A percentile compares a stretch with the other conserved stretches of the same genome.
These are phyloP conservation scores for Cymbopogon citratus DNA, from an alignment of 176 grass and related monocot species.

Conservation along the genomic window DNA sequence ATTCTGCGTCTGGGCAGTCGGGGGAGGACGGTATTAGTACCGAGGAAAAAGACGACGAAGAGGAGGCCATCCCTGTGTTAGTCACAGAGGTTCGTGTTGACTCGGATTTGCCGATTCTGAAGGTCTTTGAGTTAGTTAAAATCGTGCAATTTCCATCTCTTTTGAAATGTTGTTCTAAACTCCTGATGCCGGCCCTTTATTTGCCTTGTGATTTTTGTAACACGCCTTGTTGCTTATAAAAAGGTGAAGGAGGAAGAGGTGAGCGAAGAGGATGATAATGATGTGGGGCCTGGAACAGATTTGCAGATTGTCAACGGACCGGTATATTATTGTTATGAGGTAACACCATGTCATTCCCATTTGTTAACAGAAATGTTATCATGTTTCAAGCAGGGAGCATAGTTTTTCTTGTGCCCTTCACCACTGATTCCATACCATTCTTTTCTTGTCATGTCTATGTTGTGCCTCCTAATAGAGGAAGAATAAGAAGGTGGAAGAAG, in stretches of 20 bases:
- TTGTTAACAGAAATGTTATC: neutral
- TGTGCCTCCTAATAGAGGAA: neutral
- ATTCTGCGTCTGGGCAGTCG: neutral
- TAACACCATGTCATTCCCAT: neutral
- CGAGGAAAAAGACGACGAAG: neutral
- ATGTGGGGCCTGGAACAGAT: neutral
- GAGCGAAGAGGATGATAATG: neutral
- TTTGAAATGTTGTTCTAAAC: neutral
- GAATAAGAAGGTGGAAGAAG: neutral
- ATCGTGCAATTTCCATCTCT: neutral
- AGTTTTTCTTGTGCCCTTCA: neutral
- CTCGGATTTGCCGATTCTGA: neutral
- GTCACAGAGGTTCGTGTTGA: neutral
- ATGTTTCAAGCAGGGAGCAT: neutral
- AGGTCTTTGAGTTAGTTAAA: neutral
- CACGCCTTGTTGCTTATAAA: neutral
- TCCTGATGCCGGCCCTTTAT: neutral
- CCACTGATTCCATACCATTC: neutral
- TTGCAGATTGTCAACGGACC: neutral
- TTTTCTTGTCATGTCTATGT: neutral
- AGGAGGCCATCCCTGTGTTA: neutral
- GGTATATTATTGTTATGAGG: neutral
- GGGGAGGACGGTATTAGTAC: neutral
- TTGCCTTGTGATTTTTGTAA: neutral
- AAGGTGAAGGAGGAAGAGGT: neutral